These are phyloP conservation scores for Zygosaccharomyces sapae DNA, from an alignment of 1,139 yeast species.

Conservation along the genomic window DNA sequence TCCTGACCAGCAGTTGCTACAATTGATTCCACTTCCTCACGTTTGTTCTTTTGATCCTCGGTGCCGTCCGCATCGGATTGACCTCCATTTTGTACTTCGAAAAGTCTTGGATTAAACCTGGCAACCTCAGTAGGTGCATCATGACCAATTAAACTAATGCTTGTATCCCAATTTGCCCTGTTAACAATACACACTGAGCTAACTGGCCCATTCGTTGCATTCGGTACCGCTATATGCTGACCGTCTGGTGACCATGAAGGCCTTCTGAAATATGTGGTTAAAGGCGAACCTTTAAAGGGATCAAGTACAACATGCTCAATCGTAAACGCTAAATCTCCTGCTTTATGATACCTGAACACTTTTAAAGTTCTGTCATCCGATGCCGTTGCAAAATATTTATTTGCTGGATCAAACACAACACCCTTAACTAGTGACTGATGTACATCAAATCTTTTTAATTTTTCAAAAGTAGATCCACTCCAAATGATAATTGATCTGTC, in stretches of 20 bases:
- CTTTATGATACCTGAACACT: constrained; percentile 77
- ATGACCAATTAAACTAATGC: constrained; percentile 85
- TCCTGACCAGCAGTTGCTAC: constrained; percentile 82
- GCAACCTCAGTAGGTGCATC: constrained; percentile 97
- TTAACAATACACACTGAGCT: constrained; percentile 83
- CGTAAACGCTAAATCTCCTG: constrained; percentile 73
- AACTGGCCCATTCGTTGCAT: constrained; percentile 95
- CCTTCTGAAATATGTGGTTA: constrained; percentile 87
- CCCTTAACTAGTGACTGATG: constrained; percentile 97
- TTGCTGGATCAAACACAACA: constrained; percentile 95
- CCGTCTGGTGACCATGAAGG: constrained; percentile 99
- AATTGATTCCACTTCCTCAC: constrained; percentile 42
- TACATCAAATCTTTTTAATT: constrained; percentile 80
- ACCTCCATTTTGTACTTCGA: constrained; percentile 31
- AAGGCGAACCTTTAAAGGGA: constrained; percentile 85
- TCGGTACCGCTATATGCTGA: constrained; percentile 91
- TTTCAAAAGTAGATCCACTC: constrained; percentile 90
- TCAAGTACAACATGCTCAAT: constrained; percentile 77
- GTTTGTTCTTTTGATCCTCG: constrained; percentile 23
- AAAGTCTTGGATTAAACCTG: constrained; percentile 74
- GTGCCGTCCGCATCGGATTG: constrained; percentile 13
- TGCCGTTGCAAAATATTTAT: constrained; percentile 93
- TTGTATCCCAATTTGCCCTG: constrained; percentile 91
- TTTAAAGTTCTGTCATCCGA: constrained; percentile 92
- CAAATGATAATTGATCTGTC: constrained; percentile 90